Evolutionary conservation across 2,329 filamentous ascomycete genomes (phyloP).

Genomic region (Botrytis fabae): DNA sequence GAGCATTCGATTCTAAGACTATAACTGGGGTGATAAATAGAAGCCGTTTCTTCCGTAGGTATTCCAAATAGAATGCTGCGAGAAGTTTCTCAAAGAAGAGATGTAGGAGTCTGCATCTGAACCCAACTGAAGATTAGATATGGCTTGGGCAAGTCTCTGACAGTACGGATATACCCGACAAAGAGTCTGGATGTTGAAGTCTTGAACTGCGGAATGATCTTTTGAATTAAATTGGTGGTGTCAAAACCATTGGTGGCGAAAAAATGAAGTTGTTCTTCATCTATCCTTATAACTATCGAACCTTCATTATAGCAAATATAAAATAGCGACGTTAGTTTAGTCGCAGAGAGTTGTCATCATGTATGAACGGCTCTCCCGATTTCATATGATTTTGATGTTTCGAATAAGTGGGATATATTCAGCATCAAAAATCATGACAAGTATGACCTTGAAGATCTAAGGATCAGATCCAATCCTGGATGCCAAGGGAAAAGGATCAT

Average conservation of each 20-base stretch:
- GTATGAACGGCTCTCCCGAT: background rate
- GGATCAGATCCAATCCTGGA: background rate
- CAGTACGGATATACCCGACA: background rate
- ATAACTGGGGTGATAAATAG: conserved; percentile 90
- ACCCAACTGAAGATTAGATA: background rate
- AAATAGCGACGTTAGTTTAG: background rate
- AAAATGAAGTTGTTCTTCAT: background rate
- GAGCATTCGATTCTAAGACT: conserved; percentile 44
- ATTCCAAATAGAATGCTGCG: background rate
- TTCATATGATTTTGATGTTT: background rate
- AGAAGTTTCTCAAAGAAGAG: background rate
- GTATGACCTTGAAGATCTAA: background rate
- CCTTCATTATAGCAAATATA: background rate
- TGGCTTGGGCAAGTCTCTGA: background rate
- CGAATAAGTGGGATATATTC: background rate
- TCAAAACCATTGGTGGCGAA: background rate
- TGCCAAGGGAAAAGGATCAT: background rate
- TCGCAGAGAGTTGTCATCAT: too few species aligned
- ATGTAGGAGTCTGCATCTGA: background rate
- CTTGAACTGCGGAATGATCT: background rate
- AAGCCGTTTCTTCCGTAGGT: conserved; percentile 55
- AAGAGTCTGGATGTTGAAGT: background rate
- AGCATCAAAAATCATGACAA: background rate
- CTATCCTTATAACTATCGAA: background rate
- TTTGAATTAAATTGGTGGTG: background rate